Evolutionary conservation across 345 rosid species (phyloP), one percentile per base, ranked within the genome.

Genomic region (Carallia brachiata): DNA sequence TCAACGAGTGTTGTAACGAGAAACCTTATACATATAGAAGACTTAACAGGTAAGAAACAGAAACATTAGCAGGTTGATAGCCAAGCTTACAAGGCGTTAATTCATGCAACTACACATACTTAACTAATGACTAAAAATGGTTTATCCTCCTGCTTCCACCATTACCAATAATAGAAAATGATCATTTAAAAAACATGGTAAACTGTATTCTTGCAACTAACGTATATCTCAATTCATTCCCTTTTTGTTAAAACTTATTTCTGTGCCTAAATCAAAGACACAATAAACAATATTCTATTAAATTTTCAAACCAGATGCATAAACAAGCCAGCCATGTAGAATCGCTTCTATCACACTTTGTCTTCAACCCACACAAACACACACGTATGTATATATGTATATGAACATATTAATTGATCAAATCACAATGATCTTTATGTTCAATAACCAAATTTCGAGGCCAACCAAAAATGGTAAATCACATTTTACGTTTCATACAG

Each of bases 1-100:
- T 68, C 44, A 61, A 62, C 32, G 12, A 65, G 36, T 62, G 10
- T 64, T 30, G 59, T 39, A n/a, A 39, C 18, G 66, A 66, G 52
- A 31, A n/a, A 64, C 30, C 40, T 70, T 18, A 18, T 30, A 40
- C 62, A 39, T 28, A 27, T 40, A n/a, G 34, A 56, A 36, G 17
- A 19, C 48, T 32, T 60, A 47, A 63, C 31, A 63, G 31, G 55
- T 36, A 28, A 28, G 31, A 60, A 44, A 60, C 18, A 36, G 7
- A 36, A 18, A 56, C 12, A 15, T 55, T 36, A 54, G 18, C 2
- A 69, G 0, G 23, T 30, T 50, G 23, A 30, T 0, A 19, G 27
- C 50, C 32, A 55, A 4, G 4, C 6, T 6, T 50, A 15, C 48
- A 3, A 23, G 7, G 7, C 18, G 32, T 12, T 34, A 0, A 61